Evolutionary conservation across 1,284 basidiomycete genomes (phyloP).

Genomic region (Ustilago hordei): DNA sequence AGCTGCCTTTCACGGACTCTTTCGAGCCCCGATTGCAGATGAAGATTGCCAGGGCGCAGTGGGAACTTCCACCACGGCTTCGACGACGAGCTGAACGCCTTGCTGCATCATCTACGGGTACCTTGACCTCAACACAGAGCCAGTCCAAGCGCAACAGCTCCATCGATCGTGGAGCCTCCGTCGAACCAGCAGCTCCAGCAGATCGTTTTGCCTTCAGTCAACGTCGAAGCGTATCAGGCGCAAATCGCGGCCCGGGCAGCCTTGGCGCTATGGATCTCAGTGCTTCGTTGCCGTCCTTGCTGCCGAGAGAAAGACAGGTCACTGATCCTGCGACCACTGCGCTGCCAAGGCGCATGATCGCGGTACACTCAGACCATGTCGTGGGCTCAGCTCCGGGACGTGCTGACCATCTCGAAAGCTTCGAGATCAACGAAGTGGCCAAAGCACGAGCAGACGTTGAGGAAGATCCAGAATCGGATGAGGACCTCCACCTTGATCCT

Average conservation of each 20-base stretch:
- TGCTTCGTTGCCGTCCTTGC: constrained; percentile 50
- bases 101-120: constrained; percentile 27
- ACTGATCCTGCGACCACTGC: constrained; percentile 18
- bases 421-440: constrained; percentile 54
- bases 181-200: constrained; percentile 11
- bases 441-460: constrained; percentile 51
- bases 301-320: constrained; percentile 28
- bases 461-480: constrained; percentile 58
- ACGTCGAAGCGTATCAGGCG: constrained; percentile 20
- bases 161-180: constrained; percentile 21
- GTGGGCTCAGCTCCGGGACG: constrained; percentile 52
- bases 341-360: constrained; percentile 9
- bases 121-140: constrained; percentile 27
- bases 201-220: constrained; percentile 42
- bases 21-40: constrained; percentile 63
- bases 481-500: constrained; percentile 46
- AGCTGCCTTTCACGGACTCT: constrained; percentile 57
- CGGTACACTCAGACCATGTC: constrained; percentile 44
- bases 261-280: constrained; percentile 42
- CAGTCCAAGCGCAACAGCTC: constrained; percentile 22
- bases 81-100: constrained; percentile 47
- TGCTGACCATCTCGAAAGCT: constrained; percentile 36
- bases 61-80: constrained; percentile 57
- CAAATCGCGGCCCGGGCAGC: constrained; percentile 9
- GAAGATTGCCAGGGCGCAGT: constrained; percentile 62